Evolutionary conservation across 2,329 filamentous ascomycete species (phyloP).

Genomic region (Aspergillus pseudoterreus): DNA sequence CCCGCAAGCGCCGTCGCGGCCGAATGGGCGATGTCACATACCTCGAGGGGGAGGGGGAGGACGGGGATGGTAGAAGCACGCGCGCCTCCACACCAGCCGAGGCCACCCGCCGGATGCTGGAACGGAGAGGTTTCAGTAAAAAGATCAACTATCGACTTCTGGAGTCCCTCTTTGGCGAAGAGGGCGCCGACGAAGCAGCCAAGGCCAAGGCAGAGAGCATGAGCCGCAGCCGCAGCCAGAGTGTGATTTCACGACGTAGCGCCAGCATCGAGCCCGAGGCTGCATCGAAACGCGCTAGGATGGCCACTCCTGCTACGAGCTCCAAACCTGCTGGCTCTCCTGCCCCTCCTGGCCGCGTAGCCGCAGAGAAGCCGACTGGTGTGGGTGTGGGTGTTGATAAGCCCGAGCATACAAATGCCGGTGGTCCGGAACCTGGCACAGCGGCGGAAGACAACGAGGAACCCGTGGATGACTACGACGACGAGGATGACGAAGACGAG

Average conservation of each 20-base stretch:
- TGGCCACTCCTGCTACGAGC: constrained; percentile 13
- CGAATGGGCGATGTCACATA: constrained; percentile 47
- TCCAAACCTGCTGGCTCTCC: constrained; percentile 13
- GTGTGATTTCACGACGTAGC: constrained; percentile 28
- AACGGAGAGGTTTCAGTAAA: constrained; percentile 65
- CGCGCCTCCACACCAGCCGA: constrained; percentile 66
- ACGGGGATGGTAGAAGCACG: constrained; percentile 62
- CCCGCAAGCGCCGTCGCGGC: constrained; percentile 48
- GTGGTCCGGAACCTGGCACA: constrained; percentile 15
- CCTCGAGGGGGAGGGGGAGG: constrained; percentile 45
- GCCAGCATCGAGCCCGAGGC: constrained; percentile 25
- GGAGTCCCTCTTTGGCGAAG: constrained; percentile 38
- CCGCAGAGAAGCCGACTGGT: neutral
- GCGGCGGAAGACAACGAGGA: constrained; percentile 12
- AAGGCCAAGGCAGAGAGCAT: constrained; percentile 27
- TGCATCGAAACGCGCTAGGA: constrained; percentile 13
- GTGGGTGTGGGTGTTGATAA: neutral
- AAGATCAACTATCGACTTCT: constrained; percentile 65
- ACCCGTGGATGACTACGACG: constrained; percentile 29
- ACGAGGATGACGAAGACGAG: constrained; percentile 32
- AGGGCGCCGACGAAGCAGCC: constrained; percentile 24
- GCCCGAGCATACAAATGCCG: neutral
- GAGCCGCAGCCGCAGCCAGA: constrained; percentile 33
- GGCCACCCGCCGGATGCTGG: constrained; percentile 64
- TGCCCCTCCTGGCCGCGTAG: neutral